Base-by-base conservation (phyloP, 352 stramenopile genomes). In the Phytophthora colocasiae region DNA sequence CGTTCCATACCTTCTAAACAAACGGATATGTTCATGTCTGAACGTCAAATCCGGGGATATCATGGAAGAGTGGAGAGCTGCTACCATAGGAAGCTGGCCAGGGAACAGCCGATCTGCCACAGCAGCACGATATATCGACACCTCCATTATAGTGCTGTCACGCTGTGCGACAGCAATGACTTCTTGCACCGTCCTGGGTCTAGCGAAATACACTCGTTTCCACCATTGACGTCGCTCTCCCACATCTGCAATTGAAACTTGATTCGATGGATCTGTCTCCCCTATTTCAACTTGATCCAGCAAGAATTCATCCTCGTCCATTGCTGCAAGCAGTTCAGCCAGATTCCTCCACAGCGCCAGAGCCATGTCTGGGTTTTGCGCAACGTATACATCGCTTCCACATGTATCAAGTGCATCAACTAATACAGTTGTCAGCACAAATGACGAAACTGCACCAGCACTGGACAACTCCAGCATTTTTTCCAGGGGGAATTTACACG, bases 171-270 rank as follows among this genome's bases (percentile, higher is more conserved):
- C 50, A 36, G 56, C 47, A 22, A 56, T n/a, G 8, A 74, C 72
- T 66, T 87, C 71, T 1, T 77, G 46, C 22, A 48, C 12, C 0
- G 62, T 76, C 12, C 55, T 58, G 24, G 81, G 81, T 38, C 71
- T 76, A 6, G 69, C 71, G 45, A 91, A 87, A 58, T 78, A 94
- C 1, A 83, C 46, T n/a, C 73, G 64, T 26, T 81, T 84, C 85
- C 85, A 94, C 85, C 85, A 94, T 15, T 38, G 43, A 15, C 29
- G 63, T 24, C 67, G 74, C 31, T 34, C 22, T 47, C 72, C 69
- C 19, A 83, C 57, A 51, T 77, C 72, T 51, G 53, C 48, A 46
- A 83, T 58, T 22, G 66, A 75, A 49, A 67, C 46, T 64, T 69
- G 50, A 6, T 58, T 44, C 8, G 40, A 66, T 3, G 46, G 11